Evolutionary conservation across 805 yeast genomes (phyloP).

Genomic region (Zygotorulaspora danielsina): DNA sequence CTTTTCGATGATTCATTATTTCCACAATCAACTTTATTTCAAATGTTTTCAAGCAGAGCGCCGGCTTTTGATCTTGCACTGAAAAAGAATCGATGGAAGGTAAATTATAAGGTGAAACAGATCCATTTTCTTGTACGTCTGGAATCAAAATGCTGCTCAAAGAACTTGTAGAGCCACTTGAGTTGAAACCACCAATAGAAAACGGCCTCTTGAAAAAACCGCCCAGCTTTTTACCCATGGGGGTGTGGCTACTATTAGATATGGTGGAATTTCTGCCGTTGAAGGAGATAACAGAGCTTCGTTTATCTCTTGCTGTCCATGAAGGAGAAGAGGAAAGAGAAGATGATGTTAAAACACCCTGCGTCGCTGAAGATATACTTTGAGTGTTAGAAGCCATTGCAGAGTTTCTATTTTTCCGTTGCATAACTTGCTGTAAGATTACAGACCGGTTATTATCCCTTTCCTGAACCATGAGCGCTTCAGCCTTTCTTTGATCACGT

Average conservation of each 20-base stretch:
- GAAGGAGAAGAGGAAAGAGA: slow-evolving; percentile 7
- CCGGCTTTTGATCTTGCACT: slow-evolving; percentile 46
- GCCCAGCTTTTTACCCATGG: slow-evolving; percentile 46
- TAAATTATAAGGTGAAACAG: slow-evolving; percentile 46
- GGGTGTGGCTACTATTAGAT: slow-evolving; percentile 19
- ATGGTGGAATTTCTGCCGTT: slow-evolving; percentile 22
- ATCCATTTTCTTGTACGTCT: slow-evolving; percentile 39
- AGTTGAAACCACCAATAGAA: slow-evolving; percentile 43
- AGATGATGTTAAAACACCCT: slow-evolving; percentile 4
- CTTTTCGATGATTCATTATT: slow-evolving; percentile 36
- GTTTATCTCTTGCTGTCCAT: slow-evolving; percentile 18
- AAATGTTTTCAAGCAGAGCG: slow-evolving; percentile 43
- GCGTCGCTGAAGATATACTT: not conserved
- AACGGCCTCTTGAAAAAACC: slow-evolving; percentile 65
- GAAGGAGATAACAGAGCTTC: slow-evolving; percentile 24
- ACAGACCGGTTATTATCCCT: slow-evolving; percentile 35
- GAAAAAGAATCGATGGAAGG: slow-evolving; percentile 50
- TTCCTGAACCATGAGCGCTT: slow-evolving; percentile 38
- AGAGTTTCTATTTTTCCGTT: slow-evolving; percentile 21
- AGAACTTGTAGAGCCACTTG: slow-evolving; percentile 30
- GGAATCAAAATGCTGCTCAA: slow-evolving; percentile 31
- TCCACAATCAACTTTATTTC: slow-evolving; percentile 37
- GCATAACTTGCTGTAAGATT: slow-evolving; percentile 29
- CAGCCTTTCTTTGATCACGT: slow-evolving; percentile 49
- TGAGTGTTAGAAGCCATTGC: slow-evolving; percentile 13